Evolutionary conservation across 2,329 filamentous ascomycete genomes (phyloP).

Genomic region (Fusarium sp.): DNA sequence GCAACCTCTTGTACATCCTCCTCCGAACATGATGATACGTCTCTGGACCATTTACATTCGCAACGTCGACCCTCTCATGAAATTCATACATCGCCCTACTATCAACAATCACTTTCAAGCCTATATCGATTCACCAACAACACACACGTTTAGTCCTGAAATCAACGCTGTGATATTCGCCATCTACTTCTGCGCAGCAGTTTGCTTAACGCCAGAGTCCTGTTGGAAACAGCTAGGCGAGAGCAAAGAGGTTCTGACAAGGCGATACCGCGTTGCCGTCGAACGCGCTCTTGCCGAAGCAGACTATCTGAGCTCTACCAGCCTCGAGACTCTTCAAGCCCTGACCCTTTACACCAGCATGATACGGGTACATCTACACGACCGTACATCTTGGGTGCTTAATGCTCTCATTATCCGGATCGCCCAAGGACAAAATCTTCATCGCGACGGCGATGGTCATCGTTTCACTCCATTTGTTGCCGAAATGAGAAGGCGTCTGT

Average conservation of each 20-base stretch:
- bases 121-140: constrained; percentile 44
- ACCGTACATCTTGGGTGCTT: constrained; percentile 59
- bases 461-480: constrained; percentile 64
- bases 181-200: constrained; percentile 59
- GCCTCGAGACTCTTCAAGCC: constrained; percentile 58
- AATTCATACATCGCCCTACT: constrained; percentile 61
- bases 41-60: constrained; percentile 55
- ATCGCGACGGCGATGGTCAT: constrained; percentile 57
- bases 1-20: constrained; percentile 51
- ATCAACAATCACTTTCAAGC: constrained; percentile 48
- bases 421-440: constrained; percentile 58
- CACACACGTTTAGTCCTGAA: constrained; percentile 36
- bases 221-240: constrained; percentile 54
- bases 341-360: constrained; percentile 58
- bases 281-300: constrained; percentile 58
- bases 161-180: constrained; percentile 58
- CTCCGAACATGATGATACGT: constrained; percentile 54
- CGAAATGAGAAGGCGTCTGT: constrained; percentile 71
- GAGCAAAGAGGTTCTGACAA: constrained; percentile 51
- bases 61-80: constrained; percentile 60
- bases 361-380: constrained; percentile 54
- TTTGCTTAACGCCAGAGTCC: constrained; percentile 50
- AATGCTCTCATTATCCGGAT: constrained; percentile 59
- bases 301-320: constrained; percentile 58
- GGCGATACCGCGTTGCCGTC: constrained; percentile 51